Conservation (phyloP, 441 rosid species). For the Jatropha podagrica region DNA sequence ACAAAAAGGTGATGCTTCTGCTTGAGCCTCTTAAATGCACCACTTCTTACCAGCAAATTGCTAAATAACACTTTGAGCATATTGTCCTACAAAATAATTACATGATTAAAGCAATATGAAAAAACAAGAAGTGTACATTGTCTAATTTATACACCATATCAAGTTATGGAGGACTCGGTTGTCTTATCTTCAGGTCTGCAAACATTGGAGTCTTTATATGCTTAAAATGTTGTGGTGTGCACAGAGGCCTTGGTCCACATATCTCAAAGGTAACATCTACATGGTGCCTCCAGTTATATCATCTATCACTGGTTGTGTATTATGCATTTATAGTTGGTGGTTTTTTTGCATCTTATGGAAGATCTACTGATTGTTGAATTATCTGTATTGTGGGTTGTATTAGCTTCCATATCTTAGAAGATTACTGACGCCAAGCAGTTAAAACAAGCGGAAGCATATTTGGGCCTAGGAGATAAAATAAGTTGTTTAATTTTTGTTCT, state of each 20-base stretch:
- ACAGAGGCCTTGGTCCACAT: conserved; percentile 95
- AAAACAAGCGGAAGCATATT: not conserved
- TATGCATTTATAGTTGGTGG: not conserved
- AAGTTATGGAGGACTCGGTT: conserved; percentile 4
- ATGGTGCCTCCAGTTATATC: conserved; percentile 17
- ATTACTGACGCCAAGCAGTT: not conserved
- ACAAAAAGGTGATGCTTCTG: not conserved
- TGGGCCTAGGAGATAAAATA: not conserved
- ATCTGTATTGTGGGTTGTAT: not conserved
- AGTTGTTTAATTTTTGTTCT: too few relatives aligned
- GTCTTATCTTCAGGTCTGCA: conserved; percentile 67
- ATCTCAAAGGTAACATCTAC: conserved; percentile 72
- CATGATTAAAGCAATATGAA: not conserved
- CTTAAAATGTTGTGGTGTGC: conserved; percentile 95
- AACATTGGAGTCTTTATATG: conserved; percentile 97
- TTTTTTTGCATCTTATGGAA: not conserved
- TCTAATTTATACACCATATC: conserved; percentile 1
- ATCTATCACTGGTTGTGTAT: not conserved
- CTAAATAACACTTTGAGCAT: not conserved
- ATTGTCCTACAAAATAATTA: not conserved
- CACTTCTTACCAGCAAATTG: not conserved
- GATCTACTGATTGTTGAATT: not conserved
- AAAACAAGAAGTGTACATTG: not conserved
- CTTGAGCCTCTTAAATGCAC: not conserved
- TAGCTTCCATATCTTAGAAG: not conserved